Evolutionary conservation across 1,284 basidiomycete genomes (phyloP).

Genomic region (Naganishia cerealis): DNA sequence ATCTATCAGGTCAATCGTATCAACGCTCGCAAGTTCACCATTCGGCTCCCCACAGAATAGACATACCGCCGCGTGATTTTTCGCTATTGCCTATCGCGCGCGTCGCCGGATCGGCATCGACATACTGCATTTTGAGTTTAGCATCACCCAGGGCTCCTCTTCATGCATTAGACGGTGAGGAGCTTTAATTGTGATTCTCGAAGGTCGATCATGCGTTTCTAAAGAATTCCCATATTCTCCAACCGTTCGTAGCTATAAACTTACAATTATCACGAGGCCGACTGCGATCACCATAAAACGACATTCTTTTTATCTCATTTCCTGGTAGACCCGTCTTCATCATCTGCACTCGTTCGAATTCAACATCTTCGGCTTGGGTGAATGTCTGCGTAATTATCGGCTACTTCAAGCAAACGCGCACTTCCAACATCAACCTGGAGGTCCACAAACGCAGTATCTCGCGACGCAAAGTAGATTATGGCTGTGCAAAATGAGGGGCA

Average conservation of each 20-base stretch:
- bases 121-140: neutral
- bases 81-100: conserved; percentile 3
- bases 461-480: conserved; percentile 6
- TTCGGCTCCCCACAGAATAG: neutral
- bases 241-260: neutral
- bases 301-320: conserved; percentile 4
- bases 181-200: neutral
- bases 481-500: conserved; percentile 13
- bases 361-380: conserved; percentile 2
- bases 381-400: conserved; percentile 12
- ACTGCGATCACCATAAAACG: neutral
- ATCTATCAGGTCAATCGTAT: neutral
- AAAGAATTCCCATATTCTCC: neutral
- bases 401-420: neutral
- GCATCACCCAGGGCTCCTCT: neutral
- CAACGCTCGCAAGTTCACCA: neutral
- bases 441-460: neutral
- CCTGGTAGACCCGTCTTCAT: neutral
- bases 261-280: neutral
- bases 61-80: conserved; percentile 8
- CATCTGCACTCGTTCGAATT: neutral
- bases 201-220: neutral
- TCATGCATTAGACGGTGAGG: neutral
- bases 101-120: neutral
- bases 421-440: neutral